These are phyloP conservation scores for Penium margaritaceum DNA, from an alignment of 139 green algal species.

Conservation along the genomic window DNA sequence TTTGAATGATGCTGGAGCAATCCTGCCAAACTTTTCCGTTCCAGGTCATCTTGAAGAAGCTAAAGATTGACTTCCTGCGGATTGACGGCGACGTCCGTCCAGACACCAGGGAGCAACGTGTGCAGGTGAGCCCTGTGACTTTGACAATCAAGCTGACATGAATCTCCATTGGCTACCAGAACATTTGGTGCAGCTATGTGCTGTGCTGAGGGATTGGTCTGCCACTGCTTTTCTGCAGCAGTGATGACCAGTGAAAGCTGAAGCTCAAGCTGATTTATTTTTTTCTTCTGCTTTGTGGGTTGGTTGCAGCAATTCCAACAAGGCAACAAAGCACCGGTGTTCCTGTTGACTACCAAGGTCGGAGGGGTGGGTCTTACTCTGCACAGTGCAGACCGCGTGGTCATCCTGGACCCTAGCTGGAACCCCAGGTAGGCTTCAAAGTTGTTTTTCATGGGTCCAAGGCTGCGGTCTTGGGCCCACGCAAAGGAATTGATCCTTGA, in stretches of 20 bases:
- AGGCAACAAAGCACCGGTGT: too few relatives aligned
- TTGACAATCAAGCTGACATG: background rate
- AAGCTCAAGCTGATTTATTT: too few relatives aligned
- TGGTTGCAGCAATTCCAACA: too few relatives aligned
- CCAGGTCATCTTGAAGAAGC: conserved; percentile 61
- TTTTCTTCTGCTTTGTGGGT: too few relatives aligned
- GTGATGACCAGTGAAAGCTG: too few relatives aligned
- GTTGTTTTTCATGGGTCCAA: too few relatives aligned
- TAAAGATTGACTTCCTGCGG: conserved; percentile 74
- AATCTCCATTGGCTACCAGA: background rate
- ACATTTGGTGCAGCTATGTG: background rate
- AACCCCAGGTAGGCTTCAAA: conserved; percentile 48
- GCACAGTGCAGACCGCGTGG: conserved; percentile 81
- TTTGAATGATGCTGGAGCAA: too few relatives aligned
- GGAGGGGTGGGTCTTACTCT: conserved; percentile 88
- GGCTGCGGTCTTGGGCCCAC: too few relatives aligned
- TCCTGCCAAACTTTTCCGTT: too few relatives aligned
- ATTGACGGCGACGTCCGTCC: conserved; percentile 73
- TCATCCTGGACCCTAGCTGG: conserved; percentile 74
- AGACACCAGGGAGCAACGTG: conserved; percentile 50
- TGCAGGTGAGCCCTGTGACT: conserved; percentile 16
- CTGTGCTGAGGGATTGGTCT: background rate
- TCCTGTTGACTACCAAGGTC: conserved; percentile 80
- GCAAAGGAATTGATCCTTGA: too few relatives aligned
- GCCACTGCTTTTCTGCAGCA: too few relatives aligned